A percentile compares a stretch with the other conserved stretches of the same genome.
Conservation (phyloP, 768 basidiomycete species). For the Macrocybe gigantea region DNA sequence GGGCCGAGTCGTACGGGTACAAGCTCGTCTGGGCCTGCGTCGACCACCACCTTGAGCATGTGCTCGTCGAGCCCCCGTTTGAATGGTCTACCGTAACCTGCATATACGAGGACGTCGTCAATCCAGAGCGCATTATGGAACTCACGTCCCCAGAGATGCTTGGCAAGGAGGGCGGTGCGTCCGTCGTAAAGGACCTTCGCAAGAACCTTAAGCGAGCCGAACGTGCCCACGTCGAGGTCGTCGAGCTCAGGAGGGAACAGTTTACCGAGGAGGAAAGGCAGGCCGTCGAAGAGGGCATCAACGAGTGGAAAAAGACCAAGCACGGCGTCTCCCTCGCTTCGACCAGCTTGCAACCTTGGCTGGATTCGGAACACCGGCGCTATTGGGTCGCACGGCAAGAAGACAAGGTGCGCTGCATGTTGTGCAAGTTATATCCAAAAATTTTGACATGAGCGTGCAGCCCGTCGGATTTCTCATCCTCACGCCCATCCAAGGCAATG, state of each 20-base stretch:
- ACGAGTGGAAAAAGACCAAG: constrained; percentile 47
- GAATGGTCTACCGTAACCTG: constrained; percentile 58
- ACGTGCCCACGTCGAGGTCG: constrained; percentile 44
- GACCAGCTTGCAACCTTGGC: constrained; percentile 47
- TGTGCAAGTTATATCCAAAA: no score
- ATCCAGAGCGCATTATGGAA: constrained; percentile 40
- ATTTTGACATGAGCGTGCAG: constrained; percentile 14
- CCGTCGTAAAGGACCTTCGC: constrained; percentile 51
- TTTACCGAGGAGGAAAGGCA: constrained; percentile 39
- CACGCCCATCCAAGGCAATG: constrained; percentile 34
- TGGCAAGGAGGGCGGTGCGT: constrained; percentile 25
- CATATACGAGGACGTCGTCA: constrained; percentile 56
- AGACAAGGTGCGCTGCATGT: constrained; percentile 14
- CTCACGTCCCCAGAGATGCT: constrained; percentile 28
- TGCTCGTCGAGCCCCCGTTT: constrained; percentile 34
- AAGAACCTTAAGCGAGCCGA: constrained; percentile 57
- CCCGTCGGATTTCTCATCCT: constrained; percentile 46
- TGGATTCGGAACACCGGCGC: constrained; percentile 46
- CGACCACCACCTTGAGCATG: constrained; percentile 41
- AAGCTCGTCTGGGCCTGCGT: constrained; percentile 59
- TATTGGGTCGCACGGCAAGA: constrained; percentile 50
- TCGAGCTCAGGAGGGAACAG: constrained; percentile 30
- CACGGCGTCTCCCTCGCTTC: constrained; percentile 55
- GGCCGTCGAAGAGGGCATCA: constrained; percentile 46
- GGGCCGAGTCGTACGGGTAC: constrained; percentile 36